Evolutionary conservation across 208 protist genomes (phyloP).

Genomic region (Entamoeba invadens): DNA sequence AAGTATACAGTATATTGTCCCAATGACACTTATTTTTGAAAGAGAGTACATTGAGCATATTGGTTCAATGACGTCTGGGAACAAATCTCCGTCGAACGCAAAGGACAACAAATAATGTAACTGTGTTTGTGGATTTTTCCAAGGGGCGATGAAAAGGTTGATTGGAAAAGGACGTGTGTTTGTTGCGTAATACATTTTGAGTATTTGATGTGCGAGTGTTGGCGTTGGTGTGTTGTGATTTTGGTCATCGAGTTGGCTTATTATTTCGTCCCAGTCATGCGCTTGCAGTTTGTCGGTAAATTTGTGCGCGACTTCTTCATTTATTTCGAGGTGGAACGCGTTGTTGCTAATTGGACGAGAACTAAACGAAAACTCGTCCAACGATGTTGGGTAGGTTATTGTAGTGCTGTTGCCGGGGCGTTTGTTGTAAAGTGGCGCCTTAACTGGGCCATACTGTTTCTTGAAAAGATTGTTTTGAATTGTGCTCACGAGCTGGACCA

Average conservation of each 20-base stretch:
- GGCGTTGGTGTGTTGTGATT: not conserved
- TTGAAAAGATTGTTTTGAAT: too few species aligned
- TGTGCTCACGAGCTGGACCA: conserved; percentile 70
- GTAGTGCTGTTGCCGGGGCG: not conserved
- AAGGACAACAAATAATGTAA: not conserved
- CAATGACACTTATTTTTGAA: not conserved
- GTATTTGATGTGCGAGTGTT: not conserved
- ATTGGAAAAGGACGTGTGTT: not conserved
- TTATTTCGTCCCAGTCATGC: not conserved
- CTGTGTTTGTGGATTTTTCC: not conserved
- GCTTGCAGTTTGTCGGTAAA: not conserved
- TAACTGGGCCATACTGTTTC: not conserved
- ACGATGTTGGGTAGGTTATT: not conserved
- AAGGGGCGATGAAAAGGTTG: not conserved
- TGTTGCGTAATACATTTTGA: not conserved
- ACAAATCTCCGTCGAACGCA: not conserved
- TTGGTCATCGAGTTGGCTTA: not conserved
- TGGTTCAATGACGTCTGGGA: not conserved
- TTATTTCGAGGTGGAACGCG: not conserved
- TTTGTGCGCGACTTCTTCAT: not conserved
- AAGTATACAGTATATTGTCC: not conserved
- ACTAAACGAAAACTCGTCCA: not conserved
- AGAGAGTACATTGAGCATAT: not conserved
- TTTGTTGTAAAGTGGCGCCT: not conserved
- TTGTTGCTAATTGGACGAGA: not conserved